A percentile compares a stretch with the other conserved stretches of the same genome.
phyloP scores from a whole-genome alignment of 768 basidiomycete species.

The Candolleomyces efflorescens region DNA sequence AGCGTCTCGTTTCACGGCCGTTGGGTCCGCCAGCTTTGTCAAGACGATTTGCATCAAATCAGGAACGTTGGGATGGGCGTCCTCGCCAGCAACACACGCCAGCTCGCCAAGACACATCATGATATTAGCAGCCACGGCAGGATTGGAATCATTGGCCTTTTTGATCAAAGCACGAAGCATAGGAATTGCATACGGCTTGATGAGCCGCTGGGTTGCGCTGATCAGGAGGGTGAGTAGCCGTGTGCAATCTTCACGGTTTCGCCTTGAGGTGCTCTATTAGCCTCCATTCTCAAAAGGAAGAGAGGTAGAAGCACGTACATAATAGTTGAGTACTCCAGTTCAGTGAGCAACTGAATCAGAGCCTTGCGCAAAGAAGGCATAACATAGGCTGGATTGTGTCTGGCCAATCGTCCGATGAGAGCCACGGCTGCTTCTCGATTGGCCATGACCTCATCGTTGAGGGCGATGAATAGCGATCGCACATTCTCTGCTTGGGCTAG shows the following conservation, averaged over 20 bases:
- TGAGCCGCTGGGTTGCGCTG: slow-evolving; percentile 86
- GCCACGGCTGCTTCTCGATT: slow-evolving; percentile 89
- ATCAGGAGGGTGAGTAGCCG: slow-evolving; percentile 85
- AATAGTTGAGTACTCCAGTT: slow-evolving; percentile 93
- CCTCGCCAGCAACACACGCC: slow-evolving; percentile 90
- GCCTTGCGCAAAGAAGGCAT: slow-evolving; percentile 97
- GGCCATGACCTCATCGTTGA: slow-evolving; percentile 95
- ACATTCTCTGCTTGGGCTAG: slow-evolving; percentile 98
- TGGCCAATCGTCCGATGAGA: slow-evolving; percentile 89
- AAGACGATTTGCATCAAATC: slow-evolving; percentile 91
- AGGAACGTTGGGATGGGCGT: slow-evolving; percentile 75
- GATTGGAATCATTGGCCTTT: slow-evolving; percentile 82
- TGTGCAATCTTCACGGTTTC: slow-evolving; percentile 89
- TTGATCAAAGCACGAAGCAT: slow-evolving; percentile 90
- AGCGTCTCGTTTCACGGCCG: slow-evolving; percentile 86
- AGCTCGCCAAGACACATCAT: slow-evolving; percentile 94
- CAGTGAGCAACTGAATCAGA: slow-evolving; percentile 92
- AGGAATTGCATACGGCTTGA: slow-evolving; percentile 92
- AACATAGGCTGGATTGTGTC: slow-evolving; percentile 97
- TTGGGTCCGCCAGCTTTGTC: slow-evolving; percentile 83
- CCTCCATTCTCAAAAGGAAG: not conserved
- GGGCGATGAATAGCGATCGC: slow-evolving; percentile 92
- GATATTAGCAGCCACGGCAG: slow-evolving; percentile 88
- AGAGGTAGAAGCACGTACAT: slow-evolving; percentile 32
- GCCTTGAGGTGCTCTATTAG: slow-evolving; percentile 36